A percentile compares a stretch with the other conserved stretches of the same genome.
phyloP scores from a whole-genome alignment of 345 rosid species.

The Clarkia xantiana region DNA sequence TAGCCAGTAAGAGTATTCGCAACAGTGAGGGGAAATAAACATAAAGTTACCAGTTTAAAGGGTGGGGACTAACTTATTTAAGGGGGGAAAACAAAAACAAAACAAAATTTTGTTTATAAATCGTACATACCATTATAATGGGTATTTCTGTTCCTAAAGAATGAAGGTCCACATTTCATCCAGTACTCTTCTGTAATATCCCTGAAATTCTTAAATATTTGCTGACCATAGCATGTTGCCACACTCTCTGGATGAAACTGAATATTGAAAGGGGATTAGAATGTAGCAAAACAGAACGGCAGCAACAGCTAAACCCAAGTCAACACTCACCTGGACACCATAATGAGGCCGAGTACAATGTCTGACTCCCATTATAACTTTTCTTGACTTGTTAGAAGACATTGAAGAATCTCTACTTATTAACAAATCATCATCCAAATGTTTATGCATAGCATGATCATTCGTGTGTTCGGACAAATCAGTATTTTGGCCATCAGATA shows the following conservation, averaged over 20 bases:
- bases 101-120: slow-evolving; percentile 5
- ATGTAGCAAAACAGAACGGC: slow-evolving; percentile 1
- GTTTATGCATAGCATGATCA: no score
- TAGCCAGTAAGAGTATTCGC: no score
- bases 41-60: no score
- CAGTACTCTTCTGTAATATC: slow-evolving; percentile 63
- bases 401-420: no score
- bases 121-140: slow-evolving; percentile 37
- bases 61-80: no score
- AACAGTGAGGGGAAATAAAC: no score
- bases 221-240: slow-evolving; percentile 70
- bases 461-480: background rate
- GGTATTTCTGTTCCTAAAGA: slow-evolving; percentile 18
- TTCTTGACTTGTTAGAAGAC: slow-evolving; percentile 9
- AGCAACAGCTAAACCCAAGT: slow-evolving; percentile 2
- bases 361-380: slow-evolving; percentile 77
- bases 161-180: slow-evolving; percentile 29
- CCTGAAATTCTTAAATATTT: slow-evolving; percentile 66
- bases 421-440: no score
- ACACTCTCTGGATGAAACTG: slow-evolving; percentile 98
- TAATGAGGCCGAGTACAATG: slow-evolving; percentile 84
- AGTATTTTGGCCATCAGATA: slow-evolving; percentile 24
- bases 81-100: no score
- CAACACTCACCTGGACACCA: slow-evolving; percentile 67
- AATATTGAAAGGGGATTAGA: slow-evolving; percentile 13